Evolutionary conservation across 352 stramenopile species (phyloP), one percentile per base, ranked within the genome.

Genomic region (Proteromonas lacertae): DNA sequence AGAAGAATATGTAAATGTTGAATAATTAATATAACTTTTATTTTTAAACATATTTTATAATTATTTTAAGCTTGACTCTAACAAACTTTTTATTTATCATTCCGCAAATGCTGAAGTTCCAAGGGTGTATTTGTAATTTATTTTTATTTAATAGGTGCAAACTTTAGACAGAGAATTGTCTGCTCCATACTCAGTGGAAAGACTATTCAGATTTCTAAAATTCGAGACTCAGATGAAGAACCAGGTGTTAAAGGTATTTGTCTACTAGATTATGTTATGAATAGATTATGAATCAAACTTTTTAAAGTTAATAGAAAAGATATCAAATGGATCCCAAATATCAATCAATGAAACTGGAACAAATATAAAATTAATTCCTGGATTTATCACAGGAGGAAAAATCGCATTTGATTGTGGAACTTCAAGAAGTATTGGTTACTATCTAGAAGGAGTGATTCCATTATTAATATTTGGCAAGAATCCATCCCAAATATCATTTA

Each of bases 331-430:
- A 25, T 50, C 32, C 22, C 13, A n/a, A 4, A 73, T 97, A 36
- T 82, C 96, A 59, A 96, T 97, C 60, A 96, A 97, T 50, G 76
- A 89, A 44, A 96, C 83, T 0, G 86, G 86, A 41, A 96, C 83
- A 19, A 80, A 86, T 50, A 63, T 97, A 31, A 64, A 73, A 47
- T 94, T 93, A 52, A 66, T 68, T 42, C 83, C 83, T 0, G 86
- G 86, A 9, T 76, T 93, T 37, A 62, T 97, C 30, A 58, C 87
- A 18, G 82, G 82, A 16, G 86, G 86, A 21, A 61, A 69, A 13
- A 56, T 93, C 30, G 60, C 83, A 38, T 86, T 95, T 56, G 69
- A 92, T 52, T 96, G 84, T 48, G 67, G 67, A 42, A 63, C 44
- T 7, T 63, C 62, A 32, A 57, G 71, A 32, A 65, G 69, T 16